Evolutionary conservation across 148 eudicot species (phyloP).

Genomic region (Heliosperma pusillum): DNA sequence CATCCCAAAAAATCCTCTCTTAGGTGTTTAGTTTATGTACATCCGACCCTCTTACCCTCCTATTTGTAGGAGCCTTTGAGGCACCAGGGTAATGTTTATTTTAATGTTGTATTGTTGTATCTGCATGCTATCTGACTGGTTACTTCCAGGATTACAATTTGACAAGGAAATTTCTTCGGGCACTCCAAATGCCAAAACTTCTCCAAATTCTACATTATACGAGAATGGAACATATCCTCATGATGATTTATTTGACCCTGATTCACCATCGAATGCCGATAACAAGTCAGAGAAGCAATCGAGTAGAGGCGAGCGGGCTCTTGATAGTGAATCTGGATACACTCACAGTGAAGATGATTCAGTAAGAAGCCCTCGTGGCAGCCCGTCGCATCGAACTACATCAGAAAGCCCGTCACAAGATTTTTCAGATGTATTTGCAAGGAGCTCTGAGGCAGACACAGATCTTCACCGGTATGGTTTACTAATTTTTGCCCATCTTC

Average conservation of each 20-base stretch:
- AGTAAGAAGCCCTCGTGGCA: conserved; percentile 67
- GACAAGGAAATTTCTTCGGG: conserved; percentile 44
- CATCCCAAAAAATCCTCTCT: not conserved
- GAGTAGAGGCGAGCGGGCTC: conserved; percentile 33
- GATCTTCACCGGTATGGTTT: conserved; percentile 58
- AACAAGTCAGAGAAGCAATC: conserved; percentile 51
- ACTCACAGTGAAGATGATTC: conserved; percentile 78
- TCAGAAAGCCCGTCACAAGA: conserved; percentile 56
- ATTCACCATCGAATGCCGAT: conserved; percentile 51
- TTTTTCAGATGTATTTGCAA: conserved; percentile 56
- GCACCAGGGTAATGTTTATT: not conserved
- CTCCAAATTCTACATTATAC: conserved; percentile 42
- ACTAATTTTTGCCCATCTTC: not conserved
- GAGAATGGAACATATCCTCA: conserved; percentile 54
- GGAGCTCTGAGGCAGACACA: conserved; percentile 71
- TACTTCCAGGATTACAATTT: conserved; percentile 56
- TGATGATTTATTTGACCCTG: conserved; percentile 50
- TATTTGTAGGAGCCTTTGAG: not conserved
- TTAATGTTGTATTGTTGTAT: not conserved
- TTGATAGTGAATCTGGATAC: conserved; percentile 63
- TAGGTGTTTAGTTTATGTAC: not conserved
- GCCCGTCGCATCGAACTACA: conserved; percentile 52
- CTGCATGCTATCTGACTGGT: conserved; percentile 1
- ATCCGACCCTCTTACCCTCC: not conserved
- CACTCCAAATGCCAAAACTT: conserved; percentile 31